phyloP scores from a whole-genome alignment of 768 basidiomycete species.

The Gymnopilus dilepis region DNA sequence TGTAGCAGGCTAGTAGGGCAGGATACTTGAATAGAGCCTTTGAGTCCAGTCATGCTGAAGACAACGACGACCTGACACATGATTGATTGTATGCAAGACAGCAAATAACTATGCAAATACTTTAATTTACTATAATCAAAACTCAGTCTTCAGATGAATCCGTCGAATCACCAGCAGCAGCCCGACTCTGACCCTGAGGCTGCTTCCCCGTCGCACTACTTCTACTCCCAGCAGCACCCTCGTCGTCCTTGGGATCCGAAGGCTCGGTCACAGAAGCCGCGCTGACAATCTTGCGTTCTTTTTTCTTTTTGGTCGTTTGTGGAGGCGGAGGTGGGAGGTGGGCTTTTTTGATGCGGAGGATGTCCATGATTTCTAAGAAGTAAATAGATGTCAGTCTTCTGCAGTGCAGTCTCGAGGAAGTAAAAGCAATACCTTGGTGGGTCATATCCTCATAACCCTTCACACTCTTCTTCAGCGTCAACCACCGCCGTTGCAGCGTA shows the following conservation, averaged over 20 bases:
- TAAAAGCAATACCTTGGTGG: conserved; percentile 60
- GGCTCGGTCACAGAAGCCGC: conserved; percentile 52
- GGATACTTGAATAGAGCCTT: too few relatives aligned
- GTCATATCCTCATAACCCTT: conserved; percentile 84
- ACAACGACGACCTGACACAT: too few relatives aligned
- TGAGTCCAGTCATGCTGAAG: too few relatives aligned
- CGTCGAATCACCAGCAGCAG: conserved; percentile 1
- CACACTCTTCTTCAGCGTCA: conserved; percentile 77
- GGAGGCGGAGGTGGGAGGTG: conserved; percentile 47
- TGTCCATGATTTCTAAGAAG: conserved; percentile 77
- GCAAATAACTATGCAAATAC: neutral
- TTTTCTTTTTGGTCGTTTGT: conserved; percentile 37
- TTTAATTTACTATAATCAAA: neutral
- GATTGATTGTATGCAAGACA: neutral
- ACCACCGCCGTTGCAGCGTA: conserved; percentile 78
- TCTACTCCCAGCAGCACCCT: conserved; percentile 32
- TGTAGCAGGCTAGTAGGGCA: too few relatives aligned
- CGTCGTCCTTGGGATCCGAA: conserved; percentile 27
- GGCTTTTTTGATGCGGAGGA: conserved; percentile 75
- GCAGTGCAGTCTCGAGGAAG: neutral
- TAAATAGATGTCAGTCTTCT: conserved; percentile 9
- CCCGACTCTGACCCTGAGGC: too few relatives aligned
- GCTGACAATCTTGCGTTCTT: conserved; percentile 58
- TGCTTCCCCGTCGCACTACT: conserved; percentile 39
- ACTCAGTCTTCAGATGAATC: conserved; percentile 16